Conservation (phyloP, 192 early-diverging fungal genomes). For the Endogone sp. region DNA sequence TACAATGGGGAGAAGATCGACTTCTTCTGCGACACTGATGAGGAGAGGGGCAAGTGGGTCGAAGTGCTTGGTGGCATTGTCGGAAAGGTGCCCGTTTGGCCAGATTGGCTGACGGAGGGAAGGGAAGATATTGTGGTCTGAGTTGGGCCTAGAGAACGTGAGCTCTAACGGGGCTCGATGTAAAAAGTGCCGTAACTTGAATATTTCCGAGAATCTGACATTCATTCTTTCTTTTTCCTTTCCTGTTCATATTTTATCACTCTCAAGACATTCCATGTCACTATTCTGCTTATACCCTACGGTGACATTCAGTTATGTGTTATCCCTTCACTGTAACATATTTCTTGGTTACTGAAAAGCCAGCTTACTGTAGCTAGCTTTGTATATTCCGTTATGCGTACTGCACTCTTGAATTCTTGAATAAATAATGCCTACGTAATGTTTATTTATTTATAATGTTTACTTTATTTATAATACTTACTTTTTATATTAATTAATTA, state of each 20-base stretch:
- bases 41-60: constrained; percentile 15
- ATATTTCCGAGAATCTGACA: neutral
- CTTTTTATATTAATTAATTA: too few relatives aligned
- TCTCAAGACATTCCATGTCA: neutral
- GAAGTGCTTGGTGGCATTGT: constrained; percentile 5
- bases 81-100: neutral
- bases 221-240: neutral
- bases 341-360: neutral
- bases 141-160: neutral
- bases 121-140: neutral
- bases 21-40: constrained; percentile 20
- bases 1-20: constrained; percentile 21
- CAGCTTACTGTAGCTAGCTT: neutral
- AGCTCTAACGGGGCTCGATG: too few relatives aligned
- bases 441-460: too few relatives aligned
- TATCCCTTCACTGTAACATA: neutral
- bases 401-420: neutral
- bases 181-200: too few relatives aligned
- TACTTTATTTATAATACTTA: too few relatives aligned
- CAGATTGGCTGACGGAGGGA: neutral
- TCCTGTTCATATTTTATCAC: neutral
- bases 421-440: neutral
- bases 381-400: neutral
- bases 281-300: neutral
- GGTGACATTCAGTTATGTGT: neutral